phyloP scores from a whole-genome alignment of 2,329 filamentous ascomycete genomes.

The Alternaria ethzedia region DNA sequence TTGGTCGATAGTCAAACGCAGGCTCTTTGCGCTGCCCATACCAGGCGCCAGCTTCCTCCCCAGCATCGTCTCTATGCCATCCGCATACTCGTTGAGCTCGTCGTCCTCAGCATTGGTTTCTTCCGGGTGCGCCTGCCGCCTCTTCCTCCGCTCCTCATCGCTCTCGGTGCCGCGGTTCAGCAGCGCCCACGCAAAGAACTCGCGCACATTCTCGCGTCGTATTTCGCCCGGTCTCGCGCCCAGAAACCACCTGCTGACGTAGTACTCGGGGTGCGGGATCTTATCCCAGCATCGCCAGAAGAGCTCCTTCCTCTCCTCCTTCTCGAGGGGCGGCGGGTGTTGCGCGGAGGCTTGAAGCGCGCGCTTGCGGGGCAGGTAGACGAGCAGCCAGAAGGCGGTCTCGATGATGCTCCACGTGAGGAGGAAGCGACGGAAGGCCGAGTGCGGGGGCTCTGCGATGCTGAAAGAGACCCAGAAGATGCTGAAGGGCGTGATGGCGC shows the following conservation, averaged over 20 bases:
- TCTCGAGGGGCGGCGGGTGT: conserved; percentile 57
- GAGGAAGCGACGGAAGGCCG: conserved; percentile 39
- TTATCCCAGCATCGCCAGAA: conserved; percentile 64
- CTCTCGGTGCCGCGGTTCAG: conserved; percentile 59
- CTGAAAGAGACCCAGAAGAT: conserved; percentile 53
- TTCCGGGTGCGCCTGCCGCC: conserved; percentile 21
- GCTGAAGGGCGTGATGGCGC: conserved; percentile 58
- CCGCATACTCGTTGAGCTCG: conserved; percentile 63
- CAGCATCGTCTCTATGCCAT: conserved; percentile 60
- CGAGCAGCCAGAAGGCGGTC: conserved; percentile 59
- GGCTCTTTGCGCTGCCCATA: conserved; percentile 60
- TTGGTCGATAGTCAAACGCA: conserved; percentile 71
- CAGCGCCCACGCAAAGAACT: conserved; percentile 73
- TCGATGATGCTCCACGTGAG: conserved; percentile 59
- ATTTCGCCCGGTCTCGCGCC: conserved; percentile 64
- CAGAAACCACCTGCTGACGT: conserved; percentile 71
- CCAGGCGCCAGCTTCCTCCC: conserved; percentile 61
- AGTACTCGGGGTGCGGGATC: conserved; percentile 62
- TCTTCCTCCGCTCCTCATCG: conserved; percentile 21
- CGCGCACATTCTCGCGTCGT: conserved; percentile 69
- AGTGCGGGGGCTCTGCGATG: conserved; percentile 45
- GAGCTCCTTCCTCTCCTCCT: conserved; percentile 59
- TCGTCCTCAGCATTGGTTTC: conserved; percentile 49
- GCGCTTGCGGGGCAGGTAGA: conserved; percentile 61
- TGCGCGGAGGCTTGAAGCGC: conserved; percentile 59